Evolutionary conservation across 495 filamentous ascomycete genomes (phyloP).

Genomic region (Massariosphaeria phaeospora): DNA sequence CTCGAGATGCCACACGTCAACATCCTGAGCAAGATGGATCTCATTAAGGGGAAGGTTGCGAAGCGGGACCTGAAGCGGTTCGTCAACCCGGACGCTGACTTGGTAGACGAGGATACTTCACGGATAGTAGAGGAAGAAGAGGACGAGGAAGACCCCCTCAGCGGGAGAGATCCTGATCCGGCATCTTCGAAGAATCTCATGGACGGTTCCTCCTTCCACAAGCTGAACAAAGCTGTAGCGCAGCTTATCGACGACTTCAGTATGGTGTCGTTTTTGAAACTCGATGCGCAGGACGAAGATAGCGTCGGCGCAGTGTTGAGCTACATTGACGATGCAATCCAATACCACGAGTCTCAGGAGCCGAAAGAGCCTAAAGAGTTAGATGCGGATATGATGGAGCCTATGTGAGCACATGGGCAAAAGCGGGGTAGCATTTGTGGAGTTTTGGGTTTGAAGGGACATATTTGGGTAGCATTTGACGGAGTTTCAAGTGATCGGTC

Average conservation of each 20-base stretch:
- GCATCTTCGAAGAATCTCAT: slow-evolving; percentile 61
- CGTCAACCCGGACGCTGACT: slow-evolving; percentile 70
- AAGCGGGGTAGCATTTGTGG: not conserved
- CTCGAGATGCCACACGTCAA: slow-evolving; percentile 94
- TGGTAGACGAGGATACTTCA: slow-evolving; percentile 67
- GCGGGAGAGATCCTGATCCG: slow-evolving; percentile 44
- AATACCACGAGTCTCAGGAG: slow-evolving; percentile 94
- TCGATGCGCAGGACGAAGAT: slow-evolving; percentile 89
- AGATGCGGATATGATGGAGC: slow-evolving; percentile 6
- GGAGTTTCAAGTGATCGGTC: too few relatives aligned
- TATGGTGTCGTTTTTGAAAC: slow-evolving; percentile 89
- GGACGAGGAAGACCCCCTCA: not conserved
- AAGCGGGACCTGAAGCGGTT: slow-evolving; percentile 83
- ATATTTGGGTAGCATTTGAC: too few relatives aligned
- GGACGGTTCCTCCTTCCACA: slow-evolving; percentile 70
- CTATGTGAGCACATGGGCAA: not conserved
- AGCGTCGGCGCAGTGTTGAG: slow-evolving; percentile 87
- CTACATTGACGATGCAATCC: slow-evolving; percentile 94
- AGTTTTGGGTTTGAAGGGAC: not conserved
- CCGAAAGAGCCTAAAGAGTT: slow-evolving; percentile 74
- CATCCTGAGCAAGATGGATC: slow-evolving; percentile 93
- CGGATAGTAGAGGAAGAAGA: slow-evolving; percentile 41
- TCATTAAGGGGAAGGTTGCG: slow-evolving; percentile 76
- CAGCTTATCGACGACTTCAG: slow-evolving; percentile 92
- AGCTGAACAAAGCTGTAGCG: slow-evolving; percentile 78